Evolutionary conservation across 371 early-diverging fungal genomes (phyloP), one percentile per base, ranked within the genome.

Genomic region (Actinomortierella wolfii): DNA sequence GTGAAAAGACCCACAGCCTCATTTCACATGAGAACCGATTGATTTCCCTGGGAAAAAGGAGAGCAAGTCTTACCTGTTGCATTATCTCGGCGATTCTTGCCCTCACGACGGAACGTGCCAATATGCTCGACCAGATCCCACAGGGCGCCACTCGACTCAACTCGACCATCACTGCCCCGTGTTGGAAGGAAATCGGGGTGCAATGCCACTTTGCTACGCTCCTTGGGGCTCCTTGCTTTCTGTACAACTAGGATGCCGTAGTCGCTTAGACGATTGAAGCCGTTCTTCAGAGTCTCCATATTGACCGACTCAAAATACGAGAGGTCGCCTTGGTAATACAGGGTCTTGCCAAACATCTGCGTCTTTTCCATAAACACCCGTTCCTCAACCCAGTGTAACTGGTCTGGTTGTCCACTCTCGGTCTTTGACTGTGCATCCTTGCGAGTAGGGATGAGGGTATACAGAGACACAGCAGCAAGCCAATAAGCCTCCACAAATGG

Each of bases 401-500:
- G 59, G 79, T 41, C 39, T 14, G 54, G 59, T 39, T 63, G 61
- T 41, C 55, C 75, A 15, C 60, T 56, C 29, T 29, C 53, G 52
- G 52, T 62, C 40, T 44, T n/a, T 20, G 45, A 59, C 54, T 34
- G 68, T 54, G 24, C 44, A 44, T 43, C 61, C 42, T 42, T 68
- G 43, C 56, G 51, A 7, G 53, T 61, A 11, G 69, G 67, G 25
- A 64, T 67, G 39, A 70, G 67, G 58, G 73, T 56, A 56, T 68
- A 67, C 41, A 71, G 57, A 0, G 61, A 66, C 45, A 73, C 62
- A 39, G 78, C 68, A 14, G 87, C 87, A 20, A 90, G 79, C 95
- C 95, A 95, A 67, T 95, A 95, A 20, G 92, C 90, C 67, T 95
- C 95, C 40, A 95, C 80, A 67, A 93, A 95, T 15, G 94, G 94